A percentile compares a stretch with the other conserved stretches of the same genome.
Evolutionary conservation across 1,139 yeast species (phyloP).

Genomic region (Suhomyces taliae): DNA sequence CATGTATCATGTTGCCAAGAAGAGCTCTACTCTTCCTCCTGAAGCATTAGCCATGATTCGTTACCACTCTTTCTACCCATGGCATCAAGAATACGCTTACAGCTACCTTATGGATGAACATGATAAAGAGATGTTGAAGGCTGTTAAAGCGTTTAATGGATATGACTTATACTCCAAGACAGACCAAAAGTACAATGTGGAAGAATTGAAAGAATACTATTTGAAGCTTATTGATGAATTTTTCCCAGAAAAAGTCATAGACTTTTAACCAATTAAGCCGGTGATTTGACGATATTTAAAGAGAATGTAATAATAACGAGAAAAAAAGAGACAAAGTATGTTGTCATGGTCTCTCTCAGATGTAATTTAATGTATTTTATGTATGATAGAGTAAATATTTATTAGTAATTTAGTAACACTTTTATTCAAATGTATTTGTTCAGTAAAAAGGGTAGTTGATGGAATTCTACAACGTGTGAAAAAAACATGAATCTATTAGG

Average conservation of each 20-base stretch:
- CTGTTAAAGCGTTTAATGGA: conserved; percentile 65
- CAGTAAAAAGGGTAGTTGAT: too few species aligned
- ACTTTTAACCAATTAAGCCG: conserved; percentile 37
- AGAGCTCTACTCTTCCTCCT: conserved; percentile 60
- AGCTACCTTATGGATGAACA: conserved; percentile 64
- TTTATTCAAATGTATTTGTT: too few species aligned
- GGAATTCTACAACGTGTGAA: too few species aligned
- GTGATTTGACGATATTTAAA: too few species aligned
- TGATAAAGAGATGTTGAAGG: conserved; percentile 60
- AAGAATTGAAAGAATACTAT: conserved; percentile 57
- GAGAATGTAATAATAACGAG: too few species aligned
- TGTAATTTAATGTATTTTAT: background rate
- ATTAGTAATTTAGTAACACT: too few species aligned
- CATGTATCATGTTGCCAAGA: conserved; percentile 70
- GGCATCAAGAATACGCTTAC: conserved; percentile 74
- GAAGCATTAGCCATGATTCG: conserved; percentile 75
- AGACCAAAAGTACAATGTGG: conserved; percentile 48
- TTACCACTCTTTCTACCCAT: conserved; percentile 74
- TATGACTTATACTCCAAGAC: conserved; percentile 69
- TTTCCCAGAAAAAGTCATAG: conserved; percentile 58
- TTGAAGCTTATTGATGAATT: conserved; percentile 64
- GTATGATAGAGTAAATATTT: background rate
- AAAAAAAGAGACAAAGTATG: too few species aligned
- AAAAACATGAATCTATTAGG: too few species aligned
- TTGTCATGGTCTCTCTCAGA: too few species aligned